Base-by-base conservation (phyloP, 306 rosid species). In the Fagus sylvatica region DNA sequence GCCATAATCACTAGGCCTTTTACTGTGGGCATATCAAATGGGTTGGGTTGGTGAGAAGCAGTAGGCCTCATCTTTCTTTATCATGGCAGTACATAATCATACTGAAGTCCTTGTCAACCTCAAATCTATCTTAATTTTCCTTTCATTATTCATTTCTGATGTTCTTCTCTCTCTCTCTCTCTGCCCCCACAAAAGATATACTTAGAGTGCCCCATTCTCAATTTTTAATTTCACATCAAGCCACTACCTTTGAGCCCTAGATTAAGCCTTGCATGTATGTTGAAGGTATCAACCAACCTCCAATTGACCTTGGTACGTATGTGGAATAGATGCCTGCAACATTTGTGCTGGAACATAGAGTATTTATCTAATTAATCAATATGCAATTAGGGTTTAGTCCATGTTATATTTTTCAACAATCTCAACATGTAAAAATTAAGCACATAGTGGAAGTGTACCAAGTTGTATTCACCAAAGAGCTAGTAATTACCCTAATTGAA, bases 41-140 rank as follows among this genome's bases (percentile, higher is more conserved):
- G 92, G 94, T 90, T 82, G 91, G 93, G 93, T 87, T 80, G 94
- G 85, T 88, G 84, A 90, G 93, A 80, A 86, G 90, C 97, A 91
- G 79, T 79, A 79, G 15, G 72, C 69, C 81, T 77, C 84, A 74
- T 85, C 80, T 71, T 85, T 89, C 46, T 72, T 16, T 76, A 74
- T 80, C 80, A 80, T 85, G 85, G 75, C 53, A 75, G 68, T 84
- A 79, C 82, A 67, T 64, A 84, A 88, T 91, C 87, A 88, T 89
- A n/a, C 40, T 73, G 49, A 73, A 81, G 79, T 72, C 87, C 40
- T 74, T 48, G 67, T 83, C 85, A 77, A 61, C 82, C 80, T 69
- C 72, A 76, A 75, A 59, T 68, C 72, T 56, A 75, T 84, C 87
- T 79, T 83, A 69, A 80, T 79, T 78, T 42, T 43, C 19, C 65